Evolutionary conservation across 2,329 filamentous ascomycete species (phyloP).

Genomic region (Exophiala spinifera): DNA sequence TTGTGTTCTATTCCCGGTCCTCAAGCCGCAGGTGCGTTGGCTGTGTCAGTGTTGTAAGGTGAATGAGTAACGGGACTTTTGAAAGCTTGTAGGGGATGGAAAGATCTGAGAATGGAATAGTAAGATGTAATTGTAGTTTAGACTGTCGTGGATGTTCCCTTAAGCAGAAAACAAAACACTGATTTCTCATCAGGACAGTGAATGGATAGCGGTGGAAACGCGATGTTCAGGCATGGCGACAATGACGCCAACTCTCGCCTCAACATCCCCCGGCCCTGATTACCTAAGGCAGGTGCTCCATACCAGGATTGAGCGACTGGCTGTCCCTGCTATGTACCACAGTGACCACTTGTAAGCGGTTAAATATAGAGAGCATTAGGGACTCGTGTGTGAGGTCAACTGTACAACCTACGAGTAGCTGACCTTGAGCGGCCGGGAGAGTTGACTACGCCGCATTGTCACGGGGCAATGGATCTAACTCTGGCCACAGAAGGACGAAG

Average conservation of each 20-base stretch:
- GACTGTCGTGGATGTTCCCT: neutral
- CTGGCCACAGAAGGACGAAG: too few relatives aligned
- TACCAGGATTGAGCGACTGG: too few relatives aligned
- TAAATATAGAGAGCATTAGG: neutral
- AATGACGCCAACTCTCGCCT: constrained; percentile 1
- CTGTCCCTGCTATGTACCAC: too few relatives aligned
- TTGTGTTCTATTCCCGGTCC: neutral
- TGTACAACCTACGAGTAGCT: too few relatives aligned
- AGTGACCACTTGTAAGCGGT: neutral
- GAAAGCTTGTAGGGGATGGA: too few relatives aligned
- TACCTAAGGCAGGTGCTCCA: too few relatives aligned
- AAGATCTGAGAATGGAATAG: too few relatives aligned
- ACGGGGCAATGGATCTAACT: too few relatives aligned
- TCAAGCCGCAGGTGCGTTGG: neutral
- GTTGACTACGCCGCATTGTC: too few relatives aligned
- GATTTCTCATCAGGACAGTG: constrained; percentile 1
- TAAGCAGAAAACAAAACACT: neutral
- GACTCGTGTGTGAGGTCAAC: too few relatives aligned
- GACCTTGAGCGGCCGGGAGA: too few relatives aligned
- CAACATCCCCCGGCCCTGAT: neutral
- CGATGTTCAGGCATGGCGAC: neutral
- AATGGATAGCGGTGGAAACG: neutral
- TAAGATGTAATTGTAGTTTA: too few relatives aligned
- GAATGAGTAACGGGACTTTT: neutral
- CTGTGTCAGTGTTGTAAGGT: neutral